These are phyloP conservation scores for Schrenkiella parvula DNA, from an alignment of 345 rosid genomes.

Conservation along the genomic window DNA sequence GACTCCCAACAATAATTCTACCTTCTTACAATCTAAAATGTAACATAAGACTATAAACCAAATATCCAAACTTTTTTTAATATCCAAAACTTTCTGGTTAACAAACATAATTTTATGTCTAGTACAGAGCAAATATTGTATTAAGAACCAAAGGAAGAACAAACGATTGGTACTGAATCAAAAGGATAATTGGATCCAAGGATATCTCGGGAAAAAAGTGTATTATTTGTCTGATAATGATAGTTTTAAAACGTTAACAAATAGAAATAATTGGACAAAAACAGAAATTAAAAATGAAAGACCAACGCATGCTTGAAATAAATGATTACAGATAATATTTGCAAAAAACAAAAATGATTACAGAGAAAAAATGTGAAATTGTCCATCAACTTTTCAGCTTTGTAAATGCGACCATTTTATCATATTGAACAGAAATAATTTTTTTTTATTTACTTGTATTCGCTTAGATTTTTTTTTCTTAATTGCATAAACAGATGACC, in stretches of 20 bases:
- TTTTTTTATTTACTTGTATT: not conserved
- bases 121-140: not conserved
- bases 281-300: constrained; percentile 4
- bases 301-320: constrained; percentile 30
- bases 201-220: constrained; percentile 2
- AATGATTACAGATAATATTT: no score
- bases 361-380: constrained; percentile 20
- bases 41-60: no score
- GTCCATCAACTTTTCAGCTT: constrained; percentile 15
- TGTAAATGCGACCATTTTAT: constrained; percentile 9
- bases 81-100: no score
- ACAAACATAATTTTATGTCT: not conserved
- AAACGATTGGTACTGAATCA: not conserved
- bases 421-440: not conserved
- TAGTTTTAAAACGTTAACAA: not conserved
- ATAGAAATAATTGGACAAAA: not conserved
- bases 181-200: not conserved
- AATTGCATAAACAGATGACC: not conserved
- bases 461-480: not conserved
- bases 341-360: no score
- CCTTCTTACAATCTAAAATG: no score
- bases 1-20: no score
- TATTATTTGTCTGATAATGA: not conserved
- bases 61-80: no score
- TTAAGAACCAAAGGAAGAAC: constrained; percentile 3